phyloP scores from a whole-genome alignment of 1,284 basidiomycete genomes.

The Laetiporus sulphureus region DNA sequence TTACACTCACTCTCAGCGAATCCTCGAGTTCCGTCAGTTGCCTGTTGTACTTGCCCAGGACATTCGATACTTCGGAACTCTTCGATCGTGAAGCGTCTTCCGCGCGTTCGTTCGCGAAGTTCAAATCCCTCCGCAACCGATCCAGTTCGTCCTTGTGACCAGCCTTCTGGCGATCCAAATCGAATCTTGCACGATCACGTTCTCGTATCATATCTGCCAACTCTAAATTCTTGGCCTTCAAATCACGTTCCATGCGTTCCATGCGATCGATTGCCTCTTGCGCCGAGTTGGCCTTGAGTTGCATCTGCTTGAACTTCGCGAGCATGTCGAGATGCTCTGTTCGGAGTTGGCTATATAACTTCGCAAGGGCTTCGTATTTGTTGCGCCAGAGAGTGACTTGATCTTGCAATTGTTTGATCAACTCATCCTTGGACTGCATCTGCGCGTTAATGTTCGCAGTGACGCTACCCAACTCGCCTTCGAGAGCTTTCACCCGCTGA shows the following conservation, averaged over 20 bases:
- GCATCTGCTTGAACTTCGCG: conserved; percentile 94
- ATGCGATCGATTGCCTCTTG: conserved; percentile 99
- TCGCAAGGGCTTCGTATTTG: conserved; percentile 98
- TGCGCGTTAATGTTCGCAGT: conserved; percentile 83
- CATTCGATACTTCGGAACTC: conserved; percentile 85
- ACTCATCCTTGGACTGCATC: conserved; percentile 88
- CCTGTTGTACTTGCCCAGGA: conserved; percentile 93
- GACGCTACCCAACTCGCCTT: conserved; percentile 83
- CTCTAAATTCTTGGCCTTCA: conserved; percentile 98
- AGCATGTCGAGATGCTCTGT: conserved; percentile 98
- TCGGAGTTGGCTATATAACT: conserved; percentile 96
- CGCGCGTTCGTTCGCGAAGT: conserved; percentile 97
- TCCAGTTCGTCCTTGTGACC: conserved; percentile 96
- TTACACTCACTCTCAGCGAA: conserved; percentile 68
- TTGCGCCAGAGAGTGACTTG: conserved; percentile 97
- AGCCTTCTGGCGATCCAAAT: conserved; percentile 92
- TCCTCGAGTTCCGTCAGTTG: conserved; percentile 96
- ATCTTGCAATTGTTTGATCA: conserved; percentile 94
- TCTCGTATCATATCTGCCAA: conserved; percentile 99
- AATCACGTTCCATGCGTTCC: conserved; percentile 98
- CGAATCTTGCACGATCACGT: conserved; percentile 93
- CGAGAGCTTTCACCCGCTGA: conserved; percentile 93
- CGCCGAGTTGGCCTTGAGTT: conserved; percentile 96
- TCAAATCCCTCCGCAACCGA: conserved; percentile 86
- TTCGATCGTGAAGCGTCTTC: conserved; percentile 91